A percentile compares a stretch with the other conserved stretches of the same genome.
These are phyloP conservation scores for Hypsizygus marmoreus DNA, from an alignment of 768 basidiomycete genomes.

Conservation along the genomic window DNA sequence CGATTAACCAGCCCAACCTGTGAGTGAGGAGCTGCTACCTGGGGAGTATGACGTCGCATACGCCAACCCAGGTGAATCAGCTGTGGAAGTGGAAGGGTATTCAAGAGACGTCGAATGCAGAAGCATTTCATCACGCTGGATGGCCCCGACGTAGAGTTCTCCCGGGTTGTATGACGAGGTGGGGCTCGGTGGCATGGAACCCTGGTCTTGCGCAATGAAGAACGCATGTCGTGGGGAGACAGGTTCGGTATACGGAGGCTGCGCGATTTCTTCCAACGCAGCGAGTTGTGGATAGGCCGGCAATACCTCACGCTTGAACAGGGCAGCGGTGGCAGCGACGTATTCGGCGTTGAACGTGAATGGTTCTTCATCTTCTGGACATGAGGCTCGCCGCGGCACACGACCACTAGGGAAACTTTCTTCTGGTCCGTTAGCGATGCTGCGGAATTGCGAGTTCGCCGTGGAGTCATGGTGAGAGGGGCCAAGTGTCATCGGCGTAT, in stretches of 20 bases:
- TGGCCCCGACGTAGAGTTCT: slow-evolving; percentile 14
- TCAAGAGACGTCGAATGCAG: slow-evolving; percentile 11
- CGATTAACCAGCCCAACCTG: slow-evolving; percentile 49
- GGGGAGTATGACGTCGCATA: slow-evolving; percentile 27
- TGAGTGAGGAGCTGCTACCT: slow-evolving; percentile 41
- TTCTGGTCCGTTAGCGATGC: background rate
- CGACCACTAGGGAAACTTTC: slow-evolving; percentile 7
- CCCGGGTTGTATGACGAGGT: slow-evolving; percentile 17
- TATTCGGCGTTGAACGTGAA: slow-evolving; percentile 39
- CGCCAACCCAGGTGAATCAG: slow-evolving; percentile 13
- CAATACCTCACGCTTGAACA: slow-evolving; percentile 36
- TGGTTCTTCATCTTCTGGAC: slow-evolving; percentile 33
- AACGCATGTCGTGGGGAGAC: slow-evolving; percentile 19
- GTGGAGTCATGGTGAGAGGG: background rate
- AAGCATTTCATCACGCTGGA: slow-evolving; percentile 11
- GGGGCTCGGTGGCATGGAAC: slow-evolving; percentile 17
- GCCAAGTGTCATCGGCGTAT: background rate
- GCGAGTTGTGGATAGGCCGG: slow-evolving; percentile 35
- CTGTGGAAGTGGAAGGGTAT: slow-evolving; percentile 3
- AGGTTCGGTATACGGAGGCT: slow-evolving; percentile 13
- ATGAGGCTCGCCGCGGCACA: slow-evolving; percentile 17
- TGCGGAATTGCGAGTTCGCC: background rate
- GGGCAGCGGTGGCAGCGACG: slow-evolving; percentile 33
- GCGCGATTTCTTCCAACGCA: slow-evolving; percentile 10
- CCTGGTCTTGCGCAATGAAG: slow-evolving; percentile 14